A percentile compares a stretch with the other conserved stretches of the same genome.
Evolutionary conservation across 202 grass and related monocot genomes (phyloP).

Genomic region (Setaria viridis): DNA sequence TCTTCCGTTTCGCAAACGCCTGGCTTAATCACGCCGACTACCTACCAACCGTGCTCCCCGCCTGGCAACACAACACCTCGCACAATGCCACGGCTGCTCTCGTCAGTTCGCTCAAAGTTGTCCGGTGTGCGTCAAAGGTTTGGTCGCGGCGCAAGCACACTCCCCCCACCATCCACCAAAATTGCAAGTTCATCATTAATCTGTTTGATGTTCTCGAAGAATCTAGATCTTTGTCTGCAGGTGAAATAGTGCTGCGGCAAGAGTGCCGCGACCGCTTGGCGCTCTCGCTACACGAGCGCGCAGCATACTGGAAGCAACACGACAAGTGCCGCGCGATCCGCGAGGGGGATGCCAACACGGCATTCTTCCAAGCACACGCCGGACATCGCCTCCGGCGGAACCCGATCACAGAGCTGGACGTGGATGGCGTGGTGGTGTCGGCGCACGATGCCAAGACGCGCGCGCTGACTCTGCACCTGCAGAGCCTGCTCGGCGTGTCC

Average conservation of each 20-base stretch:
- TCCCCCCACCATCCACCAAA: neutral
- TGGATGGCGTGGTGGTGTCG: no score
- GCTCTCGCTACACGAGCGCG: no score
- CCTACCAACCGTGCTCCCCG: neutral
- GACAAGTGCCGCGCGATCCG: no score
- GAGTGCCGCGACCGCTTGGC: neutral
- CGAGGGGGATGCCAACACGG: no score
- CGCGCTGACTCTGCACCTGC: no score
- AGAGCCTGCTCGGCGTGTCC: no score
- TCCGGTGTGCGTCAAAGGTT: neutral
- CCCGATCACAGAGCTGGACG: no score
- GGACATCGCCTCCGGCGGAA: no score
- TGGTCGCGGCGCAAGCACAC: neutral
- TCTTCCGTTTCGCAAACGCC: neutral
- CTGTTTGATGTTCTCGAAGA: neutral
- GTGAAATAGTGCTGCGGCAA: fast-evolving
- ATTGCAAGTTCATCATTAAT: neutral
- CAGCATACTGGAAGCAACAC: no score
- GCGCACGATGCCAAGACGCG: no score
- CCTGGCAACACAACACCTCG: neutral
- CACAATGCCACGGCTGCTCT: neutral
- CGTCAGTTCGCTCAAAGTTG: neutral
- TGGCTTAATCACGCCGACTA: neutral
- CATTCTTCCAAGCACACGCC: no score
- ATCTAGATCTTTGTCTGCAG: neutral